phyloP scores from a whole-genome alignment of 495 filamentous ascomycete species.

The Sphaerosporella brunnea region DNA sequence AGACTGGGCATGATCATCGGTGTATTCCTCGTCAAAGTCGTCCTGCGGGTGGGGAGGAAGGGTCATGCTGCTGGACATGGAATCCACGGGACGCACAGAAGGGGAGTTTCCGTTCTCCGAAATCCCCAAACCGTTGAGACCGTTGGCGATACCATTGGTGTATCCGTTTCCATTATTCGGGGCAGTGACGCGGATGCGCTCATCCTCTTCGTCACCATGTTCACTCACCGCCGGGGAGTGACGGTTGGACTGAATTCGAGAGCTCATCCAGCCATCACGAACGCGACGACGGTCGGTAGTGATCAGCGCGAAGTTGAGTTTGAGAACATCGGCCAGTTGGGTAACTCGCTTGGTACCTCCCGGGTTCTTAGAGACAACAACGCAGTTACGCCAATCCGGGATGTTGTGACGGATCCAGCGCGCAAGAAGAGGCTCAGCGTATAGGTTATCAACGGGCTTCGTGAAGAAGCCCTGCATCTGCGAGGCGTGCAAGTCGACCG shows the following conservation, averaged over 20 bases:
- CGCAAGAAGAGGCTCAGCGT: constrained; percentile 89
- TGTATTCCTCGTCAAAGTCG: constrained; percentile 48
- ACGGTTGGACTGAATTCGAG: constrained; percentile 24
- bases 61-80: constrained; percentile 11
- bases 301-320: constrained; percentile 92
- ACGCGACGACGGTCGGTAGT: constrained; percentile 74
- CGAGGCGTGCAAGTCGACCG: constrained; percentile 86
- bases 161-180: not conserved
- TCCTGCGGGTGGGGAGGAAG: constrained; percentile 25
- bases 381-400: constrained; percentile 68
- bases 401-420: constrained; percentile 89
- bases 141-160: constrained; percentile 11
- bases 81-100: constrained; percentile 8
- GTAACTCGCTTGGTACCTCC: constrained; percentile 93
- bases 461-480: constrained; percentile 99
- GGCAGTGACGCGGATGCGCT: constrained; percentile 7
- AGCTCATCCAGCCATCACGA: constrained; percentile 33
- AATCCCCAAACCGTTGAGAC: constrained; percentile 20
- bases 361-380: constrained; percentile 95
- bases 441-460: constrained; percentile 92
- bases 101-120: constrained; percentile 6
- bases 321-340: constrained; percentile 86
- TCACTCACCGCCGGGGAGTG: constrained; percentile 25
- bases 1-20: constrained; percentile 70
- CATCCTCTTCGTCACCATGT: constrained; percentile 10